Conservation (phyloP, 2,329 filamentous ascomycete genomes). For the Fusarium hostae region DNA sequence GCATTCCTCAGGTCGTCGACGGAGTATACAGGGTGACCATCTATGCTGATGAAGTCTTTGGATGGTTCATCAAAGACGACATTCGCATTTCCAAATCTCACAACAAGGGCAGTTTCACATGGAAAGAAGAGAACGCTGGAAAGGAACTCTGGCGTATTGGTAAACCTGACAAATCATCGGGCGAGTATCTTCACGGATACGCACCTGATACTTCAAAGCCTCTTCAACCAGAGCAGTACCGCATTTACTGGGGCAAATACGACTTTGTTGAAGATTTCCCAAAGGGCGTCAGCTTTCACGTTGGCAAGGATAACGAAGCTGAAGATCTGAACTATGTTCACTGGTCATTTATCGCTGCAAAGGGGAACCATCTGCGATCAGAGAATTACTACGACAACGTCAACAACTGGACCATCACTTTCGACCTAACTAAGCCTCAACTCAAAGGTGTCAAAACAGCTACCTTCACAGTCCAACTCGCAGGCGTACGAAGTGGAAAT, state of each 20-base stretch:
- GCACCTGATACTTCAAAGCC: constrained; percentile 59
- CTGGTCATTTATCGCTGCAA: constrained; percentile 69
- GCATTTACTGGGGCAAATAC: constrained; percentile 69
- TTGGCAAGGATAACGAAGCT: constrained; percentile 61
- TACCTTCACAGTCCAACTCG: constrained; percentile 35
- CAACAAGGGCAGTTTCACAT: constrained; percentile 2
- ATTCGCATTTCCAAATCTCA: constrained; percentile 54
- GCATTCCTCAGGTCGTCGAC: constrained; percentile 26
- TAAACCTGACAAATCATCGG: constrained; percentile 62
- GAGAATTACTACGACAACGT: constrained; percentile 57
- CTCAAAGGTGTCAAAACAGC: constrained; percentile 50
- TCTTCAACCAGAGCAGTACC: constrained; percentile 63
- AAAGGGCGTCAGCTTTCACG: constrained; percentile 63
- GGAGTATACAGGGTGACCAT: constrained; percentile 33
- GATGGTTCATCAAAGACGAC: constrained; percentile 34
- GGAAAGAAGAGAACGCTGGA: constrained; percentile 28
- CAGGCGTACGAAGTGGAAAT: constrained; percentile 26
- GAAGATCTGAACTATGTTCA: constrained; percentile 70
- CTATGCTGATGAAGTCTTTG: constrained; percentile 33
- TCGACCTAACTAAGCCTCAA: constrained; percentile 54
- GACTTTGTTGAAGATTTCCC: constrained; percentile 69
- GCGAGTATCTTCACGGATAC: constrained; percentile 68
- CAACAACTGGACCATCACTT: constrained; percentile 69
- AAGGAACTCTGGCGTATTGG: constrained; percentile 33
- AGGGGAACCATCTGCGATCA: constrained; percentile 58